Percentiles rank a stretch among this genome's conserved stretches.
These are phyloP conservation scores for Aspergillus fischeri DNA, from an alignment of 2,329 filamentous ascomycete genomes.

Conservation along the genomic window DNA sequence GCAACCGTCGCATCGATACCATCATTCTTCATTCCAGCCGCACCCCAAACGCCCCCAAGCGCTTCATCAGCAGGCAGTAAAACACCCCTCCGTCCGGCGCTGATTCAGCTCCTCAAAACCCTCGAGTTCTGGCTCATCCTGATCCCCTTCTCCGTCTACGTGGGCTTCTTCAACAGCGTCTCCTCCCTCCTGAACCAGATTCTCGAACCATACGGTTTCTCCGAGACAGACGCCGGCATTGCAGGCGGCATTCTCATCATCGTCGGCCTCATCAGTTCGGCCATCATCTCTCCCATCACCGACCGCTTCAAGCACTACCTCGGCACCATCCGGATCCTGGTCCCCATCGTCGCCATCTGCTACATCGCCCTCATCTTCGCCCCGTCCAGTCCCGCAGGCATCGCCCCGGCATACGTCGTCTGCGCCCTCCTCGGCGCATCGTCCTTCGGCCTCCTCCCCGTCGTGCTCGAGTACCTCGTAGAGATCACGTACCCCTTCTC, in stretches of 20 bases:
- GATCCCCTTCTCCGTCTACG: slow-evolving; percentile 76
- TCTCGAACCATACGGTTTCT: slow-evolving; percentile 78
- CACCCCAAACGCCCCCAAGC: slow-evolving; percentile 72
- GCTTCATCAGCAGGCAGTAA: slow-evolving; percentile 58
- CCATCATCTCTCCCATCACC: slow-evolving; percentile 73
- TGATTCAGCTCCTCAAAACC: slow-evolving; percentile 55
- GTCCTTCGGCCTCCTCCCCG: slow-evolving; percentile 74
- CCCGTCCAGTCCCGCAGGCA: slow-evolving; percentile 52
- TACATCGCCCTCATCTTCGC: slow-evolving; percentile 83
- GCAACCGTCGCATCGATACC: slow-evolving; percentile 65
- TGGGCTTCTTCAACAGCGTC: slow-evolving; percentile 89
- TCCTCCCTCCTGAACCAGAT: slow-evolving; percentile 89
- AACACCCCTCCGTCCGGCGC: slow-evolving; percentile 51
- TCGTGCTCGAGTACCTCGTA: slow-evolving; percentile 80
- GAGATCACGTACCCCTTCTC: slow-evolving; percentile 83
- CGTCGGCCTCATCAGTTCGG: slow-evolving; percentile 74
- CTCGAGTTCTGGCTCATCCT: slow-evolving; percentile 76
- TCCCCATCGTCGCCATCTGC: slow-evolving; percentile 67
- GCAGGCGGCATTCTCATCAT: slow-evolving; percentile 85
- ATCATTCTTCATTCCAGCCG: slow-evolving; percentile 73
- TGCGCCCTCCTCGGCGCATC: slow-evolving; percentile 73
- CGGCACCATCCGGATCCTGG: slow-evolving; percentile 64
- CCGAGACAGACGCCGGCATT: slow-evolving; percentile 79
- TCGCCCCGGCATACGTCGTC: slow-evolving; percentile 64
- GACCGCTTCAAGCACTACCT: slow-evolving; percentile 82